phyloP scores from a whole-genome alignment of 1,139 yeast species.

The Candida freyschussii region DNA sequence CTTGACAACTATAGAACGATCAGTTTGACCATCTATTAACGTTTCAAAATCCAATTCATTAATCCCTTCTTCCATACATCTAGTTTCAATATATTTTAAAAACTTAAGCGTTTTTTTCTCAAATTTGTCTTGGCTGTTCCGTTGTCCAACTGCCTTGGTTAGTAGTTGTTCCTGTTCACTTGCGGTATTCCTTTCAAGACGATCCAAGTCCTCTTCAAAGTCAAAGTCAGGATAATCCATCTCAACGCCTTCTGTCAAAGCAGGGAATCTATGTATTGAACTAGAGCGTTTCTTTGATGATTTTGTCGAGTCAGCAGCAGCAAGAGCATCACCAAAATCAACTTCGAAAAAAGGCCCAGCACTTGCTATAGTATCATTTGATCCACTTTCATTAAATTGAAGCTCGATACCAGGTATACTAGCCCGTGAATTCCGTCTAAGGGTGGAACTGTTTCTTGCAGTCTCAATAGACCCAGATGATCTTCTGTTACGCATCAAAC shows the following conservation, averaged over 20 bases:
- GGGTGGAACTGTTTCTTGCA: constrained; percentile 18
- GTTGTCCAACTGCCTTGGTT: too few species aligned
- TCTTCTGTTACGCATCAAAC: constrained; percentile 21
- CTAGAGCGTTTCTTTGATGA: constrained; percentile 17
- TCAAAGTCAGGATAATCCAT: constrained; percentile 13
- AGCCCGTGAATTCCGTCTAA: constrained; percentile 24
- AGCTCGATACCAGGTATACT: constrained; percentile 20
- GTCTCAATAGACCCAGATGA: constrained; percentile 23
- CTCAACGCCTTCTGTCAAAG: constrained; percentile 15
- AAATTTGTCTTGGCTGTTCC: constrained; percentile 1
- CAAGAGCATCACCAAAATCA: constrained; percentile 5
- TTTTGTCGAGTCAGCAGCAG: constrained; percentile 3
- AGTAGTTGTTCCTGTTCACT: too few species aligned
- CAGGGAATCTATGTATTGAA: constrained; percentile 12
- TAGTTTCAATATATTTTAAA: constrained; percentile 17
- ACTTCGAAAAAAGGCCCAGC: constrained; percentile 10
- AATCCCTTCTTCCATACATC: constrained; percentile 15
- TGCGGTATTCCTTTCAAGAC: constrained; percentile 4
- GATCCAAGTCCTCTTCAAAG: constrained; percentile 4
- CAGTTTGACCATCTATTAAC: constrained; percentile 14
- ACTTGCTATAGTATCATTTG: neutral
- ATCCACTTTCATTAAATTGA: constrained; percentile 6
- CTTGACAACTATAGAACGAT: constrained; percentile 33
- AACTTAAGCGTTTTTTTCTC: constrained; percentile 19
- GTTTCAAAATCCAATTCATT: constrained; percentile 14